Base-by-base conservation (phyloP, 225 moss, liverwort and hornwort genomes). In the Straminergon stramineum region DNA sequence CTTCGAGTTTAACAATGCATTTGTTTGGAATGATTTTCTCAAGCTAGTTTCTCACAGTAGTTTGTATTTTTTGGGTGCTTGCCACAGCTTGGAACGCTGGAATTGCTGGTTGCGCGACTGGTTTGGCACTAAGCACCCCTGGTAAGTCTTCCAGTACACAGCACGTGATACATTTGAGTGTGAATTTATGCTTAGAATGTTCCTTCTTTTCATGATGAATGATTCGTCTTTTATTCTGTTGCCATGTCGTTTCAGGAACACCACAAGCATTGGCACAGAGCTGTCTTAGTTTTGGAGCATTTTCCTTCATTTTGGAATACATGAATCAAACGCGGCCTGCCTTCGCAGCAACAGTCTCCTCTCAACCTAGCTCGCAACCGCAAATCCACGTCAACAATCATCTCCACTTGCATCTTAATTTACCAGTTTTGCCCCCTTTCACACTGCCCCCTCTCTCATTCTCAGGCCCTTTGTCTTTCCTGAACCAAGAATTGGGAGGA, bases 41-140 rank as follows among this genome's bases (percentile, higher is more conserved):
- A 77, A 87, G 39, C 82, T 51, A 48, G 83, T 45, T 37, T 13
- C 84, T 90, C n/a, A 90, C 31, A 63, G 20, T 57, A 26, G 11
- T 78, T 48, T 30, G n/a, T 62, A 28, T 81, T 81, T 17, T 62
- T 67, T 56, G 88, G 61, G n/a, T 74, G 52, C 61, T 81, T 89
- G 87, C 75, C 85, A 89, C 95, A 98, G 99, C 97, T 91, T 92
- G 97, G 89, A 99, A 99, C 90, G 95, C 99, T 88, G 97, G 99
- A 87, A 94, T 99, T 48, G 99, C 99, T 86, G 99, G 99, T 73
- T 99, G 99, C 87, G 99, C 99, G n/a, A 99, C 99, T 67, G 99
- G 99, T 70, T 92, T 99, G 90, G 99, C 95, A 53, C 91, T 99
- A 41, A 97, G 99, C 90, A 94, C 94, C 65, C 99, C 99, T 91